Evolutionary conservation across 2,329 filamentous ascomycete genomes (phyloP), one percentile per base, ranked within the genome.

Genomic region (Alternaria brassicae): DNA sequence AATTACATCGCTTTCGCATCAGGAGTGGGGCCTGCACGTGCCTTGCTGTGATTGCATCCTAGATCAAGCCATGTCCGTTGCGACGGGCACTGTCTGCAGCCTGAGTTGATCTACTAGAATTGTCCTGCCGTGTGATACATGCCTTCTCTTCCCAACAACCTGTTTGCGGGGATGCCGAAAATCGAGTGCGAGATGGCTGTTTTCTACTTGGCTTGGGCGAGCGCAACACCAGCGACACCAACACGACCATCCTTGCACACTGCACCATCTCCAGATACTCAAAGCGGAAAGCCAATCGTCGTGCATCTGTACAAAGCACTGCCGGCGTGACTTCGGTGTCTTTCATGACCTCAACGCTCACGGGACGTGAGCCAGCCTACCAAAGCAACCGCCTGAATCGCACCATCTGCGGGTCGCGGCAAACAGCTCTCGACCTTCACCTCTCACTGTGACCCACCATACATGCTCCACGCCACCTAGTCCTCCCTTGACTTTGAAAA

Each of bases 51-150:
- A 47, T 54, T 57, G 39, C 36, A 47, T 41, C 9, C 30, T 32
- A 40, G 40, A 62, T 55, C 47, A 55, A 55, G 57, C 57, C 53
- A 60, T 63, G 34, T 50, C 61, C 41, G 30, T 53, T 42, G 61
- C 41, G 50, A 51, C 49, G 48, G 27, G 50, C 58, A 55, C 61
- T 21, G 58, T 51, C 57, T 59, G 65, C 56, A 67, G 28, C 34
- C 5, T 36, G 34, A 32, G 37, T 13, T 36, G 55, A 48, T 21
- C 42, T 55, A 27, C 30, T 42, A 44, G 56, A 40, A 36, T 57
- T 60, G 42, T 47, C 51, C 39, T 53, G 47, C 34, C 48, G 25
- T 45, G 19, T 45, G 39, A 54, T 37, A 41, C 52, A 54, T 60
- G 56, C 57, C 36, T 47, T 56, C 21, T 44, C 50, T 42, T 56